Base-by-base conservation (phyloP, 257 asterid genomes). In the Linderniella brevidens region DNA sequence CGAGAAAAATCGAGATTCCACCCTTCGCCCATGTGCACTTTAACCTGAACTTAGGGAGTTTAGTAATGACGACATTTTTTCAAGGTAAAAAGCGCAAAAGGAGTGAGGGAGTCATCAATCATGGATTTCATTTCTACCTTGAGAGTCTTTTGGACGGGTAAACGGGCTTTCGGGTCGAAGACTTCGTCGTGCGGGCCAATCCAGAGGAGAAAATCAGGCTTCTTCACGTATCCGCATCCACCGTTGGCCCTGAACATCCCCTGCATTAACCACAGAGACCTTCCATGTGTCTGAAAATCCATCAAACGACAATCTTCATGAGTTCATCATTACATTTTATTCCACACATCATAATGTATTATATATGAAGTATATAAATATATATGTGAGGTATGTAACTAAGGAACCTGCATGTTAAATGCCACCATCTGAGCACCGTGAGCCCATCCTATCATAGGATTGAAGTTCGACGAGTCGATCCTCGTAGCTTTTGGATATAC, bases 371-470 rank as follows among this genome's bases (percentile, higher is more conserved):
- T n/a, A n/a, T n/a, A n/a, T n/a, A n/a, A n/a, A n/a, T n/a, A n/a
- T n/a, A n/a, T n/a, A n/a, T n/a, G n/a, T n/a, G n/a, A n/a, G n/a
- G n/a, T n/a, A n/a, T n/a, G n/a, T n/a, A n/a, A n/a, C n/a, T n/a
- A n/a, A n/a, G n/a, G n/a, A 8, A 40, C 98, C 95, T 90, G 96
- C 98, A 85, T 90, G 55, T 88, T 88, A 18, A 84, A 84, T 39
- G 94, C 98, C 54, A 80, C 84, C 98, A 88, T 84, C 73, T 88
- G 98, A 37, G 95, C 98, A 60, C 98, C 95, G 49, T 84, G 98
- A 68, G 68, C 80, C 98, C 98, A 88, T 12, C 85, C 92, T 3
- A 53, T 69, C 13, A 63, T 54, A 0, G 98, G 95, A 54, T 68
- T 55, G 58, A 76, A 88, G 59, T 88, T 88, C 37, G 98, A 74